Conservation (phyloP, 2,329 filamentous ascomycete genomes). For the Gnomoniopsis smithogilvyi region DNA sequence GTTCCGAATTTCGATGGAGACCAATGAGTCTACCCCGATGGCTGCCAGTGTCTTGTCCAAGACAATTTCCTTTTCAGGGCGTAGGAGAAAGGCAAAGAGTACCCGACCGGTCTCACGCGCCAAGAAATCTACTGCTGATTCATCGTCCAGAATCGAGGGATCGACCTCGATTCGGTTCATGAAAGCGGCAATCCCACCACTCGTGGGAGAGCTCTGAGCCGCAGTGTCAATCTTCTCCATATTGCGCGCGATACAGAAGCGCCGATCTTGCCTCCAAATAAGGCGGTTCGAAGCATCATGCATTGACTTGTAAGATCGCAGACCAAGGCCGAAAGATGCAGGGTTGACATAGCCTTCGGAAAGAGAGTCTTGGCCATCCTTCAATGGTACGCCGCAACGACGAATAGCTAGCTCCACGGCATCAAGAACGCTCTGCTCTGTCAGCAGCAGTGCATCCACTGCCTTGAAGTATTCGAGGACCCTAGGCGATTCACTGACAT, state of each 20-base stretch:
- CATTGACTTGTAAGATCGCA: constrained; percentile 3
- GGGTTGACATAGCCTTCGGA: background rate
- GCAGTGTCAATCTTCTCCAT: background rate
- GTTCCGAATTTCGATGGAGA: constrained; percentile 12
- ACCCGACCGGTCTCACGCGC: constrained; percentile 10
- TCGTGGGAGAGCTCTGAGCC: background rate
- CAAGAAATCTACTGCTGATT: constrained; percentile 3
- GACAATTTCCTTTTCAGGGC: constrained; percentile 8
- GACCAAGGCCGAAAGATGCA: background rate
- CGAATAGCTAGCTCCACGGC: background rate
- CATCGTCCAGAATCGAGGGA: background rate
- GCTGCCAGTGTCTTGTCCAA: constrained; percentile 3
- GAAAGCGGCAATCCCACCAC: constrained; percentile 3
- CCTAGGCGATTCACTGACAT: constrained; percentile 22
- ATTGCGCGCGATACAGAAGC: constrained; percentile 14
- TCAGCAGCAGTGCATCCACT: background rate
- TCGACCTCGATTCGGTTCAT: background rate
- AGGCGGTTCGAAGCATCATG: constrained; percentile 4
- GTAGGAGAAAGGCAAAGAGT: constrained; percentile 6
- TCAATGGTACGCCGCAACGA: background rate
- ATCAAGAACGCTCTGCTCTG: background rate
- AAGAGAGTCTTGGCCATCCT: background rate
- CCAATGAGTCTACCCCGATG: constrained; percentile 13
- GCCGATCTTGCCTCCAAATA: constrained; percentile 7
- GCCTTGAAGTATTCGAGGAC: constrained; percentile 7